A percentile compares a stretch with the other conserved stretches of the same genome.
These are phyloP conservation scores for Diaporthe batatas DNA, from an alignment of 2,329 filamentous ascomycete genomes.

Conservation along the genomic window DNA sequence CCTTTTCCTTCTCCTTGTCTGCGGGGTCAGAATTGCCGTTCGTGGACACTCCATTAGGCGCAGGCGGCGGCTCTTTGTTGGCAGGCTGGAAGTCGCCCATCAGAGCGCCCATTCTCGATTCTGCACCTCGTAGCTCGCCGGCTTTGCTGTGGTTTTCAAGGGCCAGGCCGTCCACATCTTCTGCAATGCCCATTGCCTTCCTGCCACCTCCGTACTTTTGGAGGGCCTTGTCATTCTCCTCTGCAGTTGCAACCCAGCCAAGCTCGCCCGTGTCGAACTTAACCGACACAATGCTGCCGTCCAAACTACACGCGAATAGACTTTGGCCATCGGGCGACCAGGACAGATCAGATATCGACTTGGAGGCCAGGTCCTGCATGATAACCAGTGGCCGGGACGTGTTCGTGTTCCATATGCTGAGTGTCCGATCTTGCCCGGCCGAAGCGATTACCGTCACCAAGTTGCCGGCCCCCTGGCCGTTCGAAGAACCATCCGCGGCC, in stretches of 20 bases:
- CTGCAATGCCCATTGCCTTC: conserved; percentile 89
- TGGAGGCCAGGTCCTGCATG: conserved; percentile 87
- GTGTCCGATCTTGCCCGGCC: conserved; percentile 94
- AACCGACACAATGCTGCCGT: conserved; percentile 86
- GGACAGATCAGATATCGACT: conserved; percentile 92
- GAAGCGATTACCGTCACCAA: conserved; percentile 95
- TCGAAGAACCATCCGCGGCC: conserved; percentile 62
- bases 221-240: conserved; percentile 92
- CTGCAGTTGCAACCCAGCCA: conserved; percentile 85
- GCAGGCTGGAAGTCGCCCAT: conserved; percentile 85
- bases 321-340: conserved; percentile 95
- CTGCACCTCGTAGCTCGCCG: conserved; percentile 88
- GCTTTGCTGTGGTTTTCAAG: conserved; percentile 94
- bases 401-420: conserved; percentile 98
- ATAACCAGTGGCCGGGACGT: conserved; percentile 92
- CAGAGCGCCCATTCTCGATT: conserved; percentile 97
- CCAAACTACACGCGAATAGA: conserved; percentile 87
- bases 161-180: conserved; percentile 89
- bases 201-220: conserved; percentile 92
- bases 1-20: conserved; percentile 52
- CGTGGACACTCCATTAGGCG: conserved; percentile 66
- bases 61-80: conserved; percentile 62
- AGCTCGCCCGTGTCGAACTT: conserved; percentile 90
- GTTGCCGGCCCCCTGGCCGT: conserved; percentile 60
- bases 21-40: conserved; percentile 45